These are phyloP conservation scores for Casuarina equisetifolia DNA, from an alignment of 306 rosid genomes.

Conservation along the genomic window DNA sequence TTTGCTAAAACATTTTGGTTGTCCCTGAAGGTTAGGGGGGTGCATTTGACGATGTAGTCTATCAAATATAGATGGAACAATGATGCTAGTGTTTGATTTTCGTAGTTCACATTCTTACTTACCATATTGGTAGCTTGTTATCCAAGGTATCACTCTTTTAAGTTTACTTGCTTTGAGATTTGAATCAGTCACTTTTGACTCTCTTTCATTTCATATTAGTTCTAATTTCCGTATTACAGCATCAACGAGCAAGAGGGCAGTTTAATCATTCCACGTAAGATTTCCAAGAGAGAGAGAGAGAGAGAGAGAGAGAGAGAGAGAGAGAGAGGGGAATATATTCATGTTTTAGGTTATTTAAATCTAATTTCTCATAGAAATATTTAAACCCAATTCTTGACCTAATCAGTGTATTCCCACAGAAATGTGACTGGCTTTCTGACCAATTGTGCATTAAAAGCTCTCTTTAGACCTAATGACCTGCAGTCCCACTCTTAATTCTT, in stretches of 20 bases:
- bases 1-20: conserved; percentile 16
- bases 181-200: neutral
- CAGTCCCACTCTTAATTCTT: too few species aligned
- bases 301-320: too few species aligned
- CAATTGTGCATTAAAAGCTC: neutral
- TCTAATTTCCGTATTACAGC: neutral
- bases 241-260: neutral
- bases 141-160: neutral
- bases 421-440: neutral
- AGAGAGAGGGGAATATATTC: neutral
- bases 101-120: conserved; percentile 3
- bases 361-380: neutral
- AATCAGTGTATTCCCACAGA: neutral
- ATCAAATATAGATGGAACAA: conserved; percentile 5
- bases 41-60: conserved; percentile 11
- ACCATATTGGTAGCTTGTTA: neutral
- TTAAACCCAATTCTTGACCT: neutral
- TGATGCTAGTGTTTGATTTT: conserved; percentile 9
- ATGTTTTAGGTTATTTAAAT: neutral
- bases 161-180: neutral
- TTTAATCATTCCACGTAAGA: neutral
- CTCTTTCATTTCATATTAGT: neutral
- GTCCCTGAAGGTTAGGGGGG: conserved; percentile 12
- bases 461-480: neutral
- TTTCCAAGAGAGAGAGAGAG: neutral